A percentile compares a stretch with the other conserved stretches of the same genome.
phyloP scores from a whole-genome alignment of 2,329 filamentous ascomycete genomes.

The Exophiala dermatitidis region DNA sequence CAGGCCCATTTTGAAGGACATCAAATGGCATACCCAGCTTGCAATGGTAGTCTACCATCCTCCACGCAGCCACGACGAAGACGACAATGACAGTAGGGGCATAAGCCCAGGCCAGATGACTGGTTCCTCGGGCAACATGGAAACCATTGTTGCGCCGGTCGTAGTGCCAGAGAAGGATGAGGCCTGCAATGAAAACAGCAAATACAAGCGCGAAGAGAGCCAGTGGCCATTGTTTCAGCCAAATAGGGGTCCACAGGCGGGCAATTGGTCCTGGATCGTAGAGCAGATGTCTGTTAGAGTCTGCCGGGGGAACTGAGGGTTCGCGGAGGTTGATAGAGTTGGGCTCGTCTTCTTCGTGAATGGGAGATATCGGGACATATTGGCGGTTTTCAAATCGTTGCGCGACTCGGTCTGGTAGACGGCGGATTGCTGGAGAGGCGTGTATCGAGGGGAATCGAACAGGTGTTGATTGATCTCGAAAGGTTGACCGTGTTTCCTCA shows the following conservation, averaged over 20 bases:
- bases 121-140: conserved; percentile 10
- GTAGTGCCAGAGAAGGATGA: conserved; percentile 22
- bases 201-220: conserved; percentile 19
- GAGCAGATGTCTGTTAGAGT: conserved; percentile 6
- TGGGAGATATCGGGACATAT: conserved; percentile 18
- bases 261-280: conserved; percentile 7
- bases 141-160: conserved; percentile 20
- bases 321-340: conserved; percentile 14
- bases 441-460: conserved; percentile 21
- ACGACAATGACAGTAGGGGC: conserved; percentile 29
- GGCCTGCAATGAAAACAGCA: conserved; percentile 14
- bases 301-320: conserved; percentile 2
- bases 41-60: conserved; percentile 31
- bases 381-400: conserved; percentile 10
- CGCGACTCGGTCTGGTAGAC: conserved; percentile 3
- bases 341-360: conserved; percentile 22
- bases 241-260: conserved; percentile 24
- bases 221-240: conserved; percentile 22
- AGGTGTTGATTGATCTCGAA: conserved; percentile 4
- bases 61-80: conserved; percentile 29
- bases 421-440: conserved; percentile 1
- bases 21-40: conserved; percentile 33
- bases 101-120: conserved; percentile 26
- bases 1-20: conserved; percentile 28
- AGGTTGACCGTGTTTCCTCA: neutral